Percentiles rank a stretch among this genome's conserved stretches.
phyloP scores from a whole-genome alignment of 2,329 filamentous ascomycete genomes.

The Dryadomyces quercivorus region DNA sequence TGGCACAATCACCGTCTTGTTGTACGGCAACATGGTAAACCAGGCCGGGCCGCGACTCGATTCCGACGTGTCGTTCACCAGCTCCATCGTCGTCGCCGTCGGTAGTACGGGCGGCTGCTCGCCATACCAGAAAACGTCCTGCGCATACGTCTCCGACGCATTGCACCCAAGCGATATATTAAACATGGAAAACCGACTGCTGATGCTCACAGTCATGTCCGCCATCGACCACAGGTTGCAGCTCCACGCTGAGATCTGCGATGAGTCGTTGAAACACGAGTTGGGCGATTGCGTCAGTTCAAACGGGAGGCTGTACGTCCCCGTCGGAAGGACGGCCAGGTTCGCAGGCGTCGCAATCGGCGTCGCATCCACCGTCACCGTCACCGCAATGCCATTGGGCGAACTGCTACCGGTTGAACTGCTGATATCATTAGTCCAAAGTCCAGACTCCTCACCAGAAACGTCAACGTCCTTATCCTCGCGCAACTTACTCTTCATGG shows the following conservation, averaged over 20 bases:
- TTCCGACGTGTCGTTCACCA: conserved; percentile 41
- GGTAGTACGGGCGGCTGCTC: conserved; percentile 36
- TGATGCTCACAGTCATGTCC: conserved; percentile 24
- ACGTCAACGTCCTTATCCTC: too few relatives aligned
- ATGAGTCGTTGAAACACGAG: conserved; percentile 44
- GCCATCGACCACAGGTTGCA: conserved; percentile 41
- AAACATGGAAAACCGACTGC: not conserved
- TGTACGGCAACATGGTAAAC: conserved; percentile 34
- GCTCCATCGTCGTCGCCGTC: conserved; percentile 24
- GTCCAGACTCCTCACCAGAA: too few relatives aligned
- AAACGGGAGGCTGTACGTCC: conserved; percentile 43
- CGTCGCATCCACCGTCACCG: conserved; percentile 34
- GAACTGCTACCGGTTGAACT: not conserved
- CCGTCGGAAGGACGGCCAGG: conserved; percentile 40
- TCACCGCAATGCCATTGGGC: conserved; percentile 12
- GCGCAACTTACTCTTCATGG: too few relatives aligned
- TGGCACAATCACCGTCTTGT: conserved; percentile 43
- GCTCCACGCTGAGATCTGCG: conserved; percentile 47
- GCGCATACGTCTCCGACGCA: conserved; percentile 20
- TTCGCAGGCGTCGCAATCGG: conserved; percentile 38
- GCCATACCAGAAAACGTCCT: conserved; percentile 35
- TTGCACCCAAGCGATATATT: conserved; percentile 18
- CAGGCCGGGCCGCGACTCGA: conserved; percentile 38
- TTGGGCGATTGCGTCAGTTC: conserved; percentile 35
- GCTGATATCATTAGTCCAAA: too few relatives aligned